These are phyloP conservation scores for Lactifluus subvellereus DNA, from an alignment of 768 basidiomycete genomes.

Conservation along the genomic window DNA sequence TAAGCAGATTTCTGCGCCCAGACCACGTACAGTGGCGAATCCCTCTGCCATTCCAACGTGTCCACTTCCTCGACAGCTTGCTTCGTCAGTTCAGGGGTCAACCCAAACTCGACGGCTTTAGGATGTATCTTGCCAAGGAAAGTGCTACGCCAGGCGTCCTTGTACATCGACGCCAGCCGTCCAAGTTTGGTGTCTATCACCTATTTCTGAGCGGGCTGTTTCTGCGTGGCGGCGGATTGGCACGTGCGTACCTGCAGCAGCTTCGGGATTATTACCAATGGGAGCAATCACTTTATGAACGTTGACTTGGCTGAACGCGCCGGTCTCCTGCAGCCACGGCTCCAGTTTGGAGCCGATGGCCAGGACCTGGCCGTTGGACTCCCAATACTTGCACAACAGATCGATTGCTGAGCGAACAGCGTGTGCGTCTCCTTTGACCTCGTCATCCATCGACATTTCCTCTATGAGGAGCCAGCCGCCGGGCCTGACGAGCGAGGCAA, in stretches of 20 bases:
- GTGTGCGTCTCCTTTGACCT: neutral
- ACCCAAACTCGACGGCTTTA: no score
- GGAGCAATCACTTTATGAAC: conserved; percentile 6
- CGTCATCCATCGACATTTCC: conserved; percentile 16
- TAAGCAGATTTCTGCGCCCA: conserved; percentile 12
- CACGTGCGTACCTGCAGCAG: neutral
- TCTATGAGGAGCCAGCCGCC: conserved; percentile 29
- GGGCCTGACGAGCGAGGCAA: conserved; percentile 25
- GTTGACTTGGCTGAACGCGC: conserved; percentile 11
- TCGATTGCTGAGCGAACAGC: neutral
- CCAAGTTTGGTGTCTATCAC: neutral
- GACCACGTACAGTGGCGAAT: neutral
- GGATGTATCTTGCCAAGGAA: neutral
- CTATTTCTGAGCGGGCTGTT: no score
- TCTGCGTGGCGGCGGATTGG: no score
- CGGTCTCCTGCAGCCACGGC: conserved; percentile 1
- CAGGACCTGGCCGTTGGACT: neutral
- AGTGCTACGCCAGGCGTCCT: neutral
- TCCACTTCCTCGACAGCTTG: neutral
- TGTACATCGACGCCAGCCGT: no score
- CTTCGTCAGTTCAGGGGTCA: no score
- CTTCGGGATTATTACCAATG: neutral
- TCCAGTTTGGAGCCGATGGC: neutral
- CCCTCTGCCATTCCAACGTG: conserved; percentile 3
- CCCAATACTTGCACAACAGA: conserved; percentile 4